Conservation (phyloP, 352 stramenopile species). For the Globisporangium cederbergense region DNA sequence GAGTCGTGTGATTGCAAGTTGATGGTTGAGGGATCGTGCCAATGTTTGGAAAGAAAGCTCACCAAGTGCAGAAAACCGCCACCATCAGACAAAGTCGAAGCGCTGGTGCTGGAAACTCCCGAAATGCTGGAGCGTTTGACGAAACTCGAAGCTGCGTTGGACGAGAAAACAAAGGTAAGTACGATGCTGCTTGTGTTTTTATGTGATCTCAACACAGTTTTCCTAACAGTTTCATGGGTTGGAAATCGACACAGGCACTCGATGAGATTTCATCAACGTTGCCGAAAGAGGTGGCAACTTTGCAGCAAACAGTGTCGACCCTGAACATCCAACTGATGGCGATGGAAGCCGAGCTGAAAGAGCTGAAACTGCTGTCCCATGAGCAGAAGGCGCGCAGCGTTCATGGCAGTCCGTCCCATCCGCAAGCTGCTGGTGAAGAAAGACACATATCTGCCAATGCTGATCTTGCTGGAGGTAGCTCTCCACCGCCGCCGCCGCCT, state of each 20-base stretch:
- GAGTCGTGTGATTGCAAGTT: slow-evolving; percentile 9
- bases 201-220: background rate
- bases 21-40: background rate
- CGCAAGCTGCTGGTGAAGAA: background rate
- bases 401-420: background rate
- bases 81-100: background rate
- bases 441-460: background rate
- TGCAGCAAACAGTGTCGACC: slow-evolving; percentile 46
- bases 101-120: background rate
- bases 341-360: slow-evolving; percentile 40
- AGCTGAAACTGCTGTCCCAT: slow-evolving; percentile 34
- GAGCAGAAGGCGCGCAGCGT: slow-evolving; percentile 3
- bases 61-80: background rate
- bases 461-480: slow-evolving; percentile 8
- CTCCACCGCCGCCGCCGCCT: slow-evolving; percentile 19
- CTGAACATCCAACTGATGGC: slow-evolving; percentile 40
- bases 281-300: slow-evolving; percentile 29
- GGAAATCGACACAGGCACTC: slow-evolving; percentile 21
- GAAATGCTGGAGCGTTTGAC: slow-evolving; percentile 34
- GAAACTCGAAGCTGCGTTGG: slow-evolving; percentile 36
- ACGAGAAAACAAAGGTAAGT: slow-evolving; percentile 43
- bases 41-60: slow-evolving; percentile 2
- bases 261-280: slow-evolving; percentile 31
- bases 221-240: background rate
- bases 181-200: background rate